Evolutionary conservation across 2,329 filamentous ascomycete genomes (phyloP).

Genomic region (Curvularia spicifera): DNA sequence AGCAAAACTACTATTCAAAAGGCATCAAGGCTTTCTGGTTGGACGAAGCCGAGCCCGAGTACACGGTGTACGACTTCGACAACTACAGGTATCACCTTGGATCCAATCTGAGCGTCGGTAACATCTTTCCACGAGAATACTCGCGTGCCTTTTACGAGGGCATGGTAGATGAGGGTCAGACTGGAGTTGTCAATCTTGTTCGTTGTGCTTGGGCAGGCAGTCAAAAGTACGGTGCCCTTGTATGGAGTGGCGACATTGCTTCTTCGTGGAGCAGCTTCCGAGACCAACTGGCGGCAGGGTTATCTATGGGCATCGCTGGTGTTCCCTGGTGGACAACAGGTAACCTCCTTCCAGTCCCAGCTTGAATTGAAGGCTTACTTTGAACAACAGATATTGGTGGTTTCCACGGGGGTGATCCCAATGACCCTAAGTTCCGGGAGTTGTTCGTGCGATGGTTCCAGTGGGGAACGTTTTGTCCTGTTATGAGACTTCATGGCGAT

Average conservation of each 20-base stretch:
- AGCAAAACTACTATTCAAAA: slow-evolving; percentile 66
- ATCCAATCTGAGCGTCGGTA: slow-evolving; percentile 63
- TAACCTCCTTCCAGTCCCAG: neutral
- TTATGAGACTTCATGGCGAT: slow-evolving; percentile 71
- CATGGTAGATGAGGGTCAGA: slow-evolving; percentile 59
- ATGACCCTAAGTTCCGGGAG: slow-evolving; percentile 64
- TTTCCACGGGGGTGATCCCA: slow-evolving; percentile 69
- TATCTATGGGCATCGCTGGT: slow-evolving; percentile 70
- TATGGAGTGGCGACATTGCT: slow-evolving; percentile 72
- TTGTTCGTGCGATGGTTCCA: slow-evolving; percentile 73
- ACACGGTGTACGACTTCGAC: slow-evolving; percentile 69
- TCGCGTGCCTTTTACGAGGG: slow-evolving; percentile 67
- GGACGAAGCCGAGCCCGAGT: slow-evolving; percentile 73
- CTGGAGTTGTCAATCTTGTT: slow-evolving; percentile 65
- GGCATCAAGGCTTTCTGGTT: slow-evolving; percentile 72
- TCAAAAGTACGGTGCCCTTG: slow-evolving; percentile 68
- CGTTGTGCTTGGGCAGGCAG: slow-evolving; percentile 65
- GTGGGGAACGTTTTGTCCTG: slow-evolving; percentile 71
- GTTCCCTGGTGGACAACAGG: slow-evolving; percentile 64
- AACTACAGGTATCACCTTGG: slow-evolving; percentile 67
- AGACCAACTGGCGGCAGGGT: slow-evolving; percentile 66
- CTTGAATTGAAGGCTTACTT: neutral
- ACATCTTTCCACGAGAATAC: slow-evolving; percentile 66
- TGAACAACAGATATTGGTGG: slow-evolving; percentile 71
- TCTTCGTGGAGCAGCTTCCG: slow-evolving; percentile 66